phyloP scores from a whole-genome alignment of 2,329 filamentous ascomycete genomes.

The Chaetomiaceae sp. region DNA sequence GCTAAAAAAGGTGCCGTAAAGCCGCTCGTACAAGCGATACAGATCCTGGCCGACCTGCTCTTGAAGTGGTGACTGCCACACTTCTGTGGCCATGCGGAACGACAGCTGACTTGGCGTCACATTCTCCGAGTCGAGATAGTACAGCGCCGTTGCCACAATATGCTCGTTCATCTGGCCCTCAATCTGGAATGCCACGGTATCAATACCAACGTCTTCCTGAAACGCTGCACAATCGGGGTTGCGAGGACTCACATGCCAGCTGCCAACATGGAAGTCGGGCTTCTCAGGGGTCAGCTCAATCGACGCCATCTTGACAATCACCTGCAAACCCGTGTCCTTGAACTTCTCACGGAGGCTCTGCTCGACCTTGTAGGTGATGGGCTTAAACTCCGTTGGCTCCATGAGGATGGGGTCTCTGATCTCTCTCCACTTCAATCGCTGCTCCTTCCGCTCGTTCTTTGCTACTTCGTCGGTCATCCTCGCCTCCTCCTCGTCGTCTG shows the following conservation, averaged over 20 bases:
- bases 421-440: conserved; percentile 12
- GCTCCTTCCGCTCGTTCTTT: conserved; percentile 20
- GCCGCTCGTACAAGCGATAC: conserved; percentile 17
- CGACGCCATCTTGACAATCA: conserved; percentile 60
- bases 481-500: conserved; percentile 14
- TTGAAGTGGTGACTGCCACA: conserved; percentile 13
- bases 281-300: conserved; percentile 56
- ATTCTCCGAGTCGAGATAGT: conserved; percentile 51
- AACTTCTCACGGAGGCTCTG: conserved; percentile 27
- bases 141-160: conserved; percentile 53
- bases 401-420: conserved; percentile 20
- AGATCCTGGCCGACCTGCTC: conserved; percentile 14
- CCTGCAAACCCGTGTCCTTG: conserved; percentile 46
- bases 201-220: too few species aligned
- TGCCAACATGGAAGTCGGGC: conserved; percentile 43
- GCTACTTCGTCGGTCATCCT: conserved; percentile 18
- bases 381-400: conserved; percentile 16
- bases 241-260: conserved; percentile 41
- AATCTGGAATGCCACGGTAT: conserved; percentile 27
- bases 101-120: conserved; percentile 40
- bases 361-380: conserved; percentile 17
- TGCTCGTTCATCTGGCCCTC: conserved; percentile 50
- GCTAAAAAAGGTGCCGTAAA: conserved; percentile 22
- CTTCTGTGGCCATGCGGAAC: conserved; percentile 41
- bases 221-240: too few species aligned